Evolutionary conservation across 2,329 filamentous ascomycete genomes (phyloP).

Genomic region (Ustilaginoidea virens): DNA sequence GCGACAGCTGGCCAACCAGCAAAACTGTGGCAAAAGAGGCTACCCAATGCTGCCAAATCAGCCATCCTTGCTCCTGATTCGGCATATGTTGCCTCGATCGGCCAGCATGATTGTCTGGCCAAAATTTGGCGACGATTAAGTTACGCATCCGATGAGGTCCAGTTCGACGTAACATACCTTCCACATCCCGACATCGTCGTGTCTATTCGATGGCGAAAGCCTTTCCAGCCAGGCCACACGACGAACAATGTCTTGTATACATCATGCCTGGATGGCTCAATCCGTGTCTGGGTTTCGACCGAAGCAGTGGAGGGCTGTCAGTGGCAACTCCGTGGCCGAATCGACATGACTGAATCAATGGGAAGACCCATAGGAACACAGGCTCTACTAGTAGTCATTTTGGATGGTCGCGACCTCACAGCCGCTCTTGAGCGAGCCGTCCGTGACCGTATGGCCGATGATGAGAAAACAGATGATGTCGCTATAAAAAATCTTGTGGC

Average conservation of each 20-base stretch:
- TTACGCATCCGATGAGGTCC: conserved; percentile 67
- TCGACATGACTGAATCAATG: conserved; percentile 61
- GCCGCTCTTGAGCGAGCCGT: conserved; percentile 64
- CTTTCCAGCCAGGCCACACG: conserved; percentile 60
- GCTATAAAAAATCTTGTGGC: conserved; percentile 74
- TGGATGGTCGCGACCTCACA: conserved; percentile 69
- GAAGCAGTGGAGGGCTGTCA: conserved; percentile 57
- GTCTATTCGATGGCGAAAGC: conserved; percentile 70
- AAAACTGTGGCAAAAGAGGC: conserved; percentile 55
- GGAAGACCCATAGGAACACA: conserved; percentile 10
- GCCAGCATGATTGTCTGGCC: conserved; percentile 63
- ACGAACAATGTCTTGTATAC: conserved; percentile 85
- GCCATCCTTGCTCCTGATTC: conserved; percentile 78
- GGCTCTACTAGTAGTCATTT: conserved; percentile 46
- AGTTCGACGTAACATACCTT: conserved; percentile 84
- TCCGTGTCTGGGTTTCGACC: conserved; percentile 71
- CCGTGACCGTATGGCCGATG: conserved; percentile 37
- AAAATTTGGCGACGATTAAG: conserved; percentile 87
- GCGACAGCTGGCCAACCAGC: conserved; percentile 30
- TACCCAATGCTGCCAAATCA: conserved; percentile 59
- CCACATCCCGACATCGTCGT: conserved; percentile 73
- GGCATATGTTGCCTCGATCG: conserved; percentile 69
- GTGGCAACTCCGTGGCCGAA: conserved; percentile 63
- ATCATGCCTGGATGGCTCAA: conserved; percentile 61
- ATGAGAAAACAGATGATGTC: conserved; percentile 46